Percentiles rank a stretch among this genome's conserved stretches.
phyloP scores from a whole-genome alignment of 2,329 filamentous ascomycete genomes.

The Didymella lethalis region DNA sequence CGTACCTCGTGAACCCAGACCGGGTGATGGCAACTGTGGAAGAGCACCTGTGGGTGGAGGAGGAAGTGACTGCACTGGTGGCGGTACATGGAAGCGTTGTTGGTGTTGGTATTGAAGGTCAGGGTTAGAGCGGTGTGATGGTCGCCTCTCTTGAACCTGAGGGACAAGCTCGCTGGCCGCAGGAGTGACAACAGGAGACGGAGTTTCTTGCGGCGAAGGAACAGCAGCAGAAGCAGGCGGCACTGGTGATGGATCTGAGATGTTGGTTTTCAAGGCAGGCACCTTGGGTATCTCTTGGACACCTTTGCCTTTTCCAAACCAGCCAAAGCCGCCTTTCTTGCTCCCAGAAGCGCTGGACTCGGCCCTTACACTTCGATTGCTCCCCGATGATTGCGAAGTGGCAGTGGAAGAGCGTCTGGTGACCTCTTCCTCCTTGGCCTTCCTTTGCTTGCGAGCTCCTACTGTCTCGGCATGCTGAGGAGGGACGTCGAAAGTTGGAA shows the following conservation, averaged over 20 bases:
- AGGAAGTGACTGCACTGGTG: slow-evolving; percentile 30
- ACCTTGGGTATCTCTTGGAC: slow-evolving; percentile 35
- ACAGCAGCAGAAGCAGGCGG: slow-evolving; percentile 3
- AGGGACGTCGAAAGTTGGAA: slow-evolving; percentile 40
- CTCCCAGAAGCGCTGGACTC: slow-evolving; percentile 18
- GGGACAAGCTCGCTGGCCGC: slow-evolving; percentile 13
- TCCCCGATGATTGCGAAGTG: slow-evolving; percentile 36
- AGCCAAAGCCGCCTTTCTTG: slow-evolving; percentile 25
- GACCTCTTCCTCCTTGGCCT: slow-evolving; percentile 31
- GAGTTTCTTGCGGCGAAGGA: slow-evolving; percentile 22
- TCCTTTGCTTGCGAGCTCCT: slow-evolving; percentile 35
- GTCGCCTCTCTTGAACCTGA: slow-evolving; percentile 8
- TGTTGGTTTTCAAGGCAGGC: slow-evolving; percentile 22
- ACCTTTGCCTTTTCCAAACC: slow-evolving; percentile 37
- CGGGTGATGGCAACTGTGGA: slow-evolving; percentile 27
- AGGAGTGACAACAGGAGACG: slow-evolving; percentile 19
- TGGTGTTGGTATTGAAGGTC: slow-evolving; percentile 22
- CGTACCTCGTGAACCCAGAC: slow-evolving; percentile 32
- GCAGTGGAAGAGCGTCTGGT: slow-evolving; percentile 30
- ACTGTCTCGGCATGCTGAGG: slow-evolving; percentile 38
- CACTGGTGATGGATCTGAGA: slow-evolving; percentile 11
- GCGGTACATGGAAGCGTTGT: slow-evolving; percentile 23
- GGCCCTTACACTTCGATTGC: slow-evolving; percentile 23
- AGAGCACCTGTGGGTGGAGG: slow-evolving; percentile 30
- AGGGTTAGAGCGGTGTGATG: slow-evolving; percentile 10